phyloP scores from a whole-genome alignment of 2,329 filamentous ascomycete species.

The Dothistroma pini region DNA sequence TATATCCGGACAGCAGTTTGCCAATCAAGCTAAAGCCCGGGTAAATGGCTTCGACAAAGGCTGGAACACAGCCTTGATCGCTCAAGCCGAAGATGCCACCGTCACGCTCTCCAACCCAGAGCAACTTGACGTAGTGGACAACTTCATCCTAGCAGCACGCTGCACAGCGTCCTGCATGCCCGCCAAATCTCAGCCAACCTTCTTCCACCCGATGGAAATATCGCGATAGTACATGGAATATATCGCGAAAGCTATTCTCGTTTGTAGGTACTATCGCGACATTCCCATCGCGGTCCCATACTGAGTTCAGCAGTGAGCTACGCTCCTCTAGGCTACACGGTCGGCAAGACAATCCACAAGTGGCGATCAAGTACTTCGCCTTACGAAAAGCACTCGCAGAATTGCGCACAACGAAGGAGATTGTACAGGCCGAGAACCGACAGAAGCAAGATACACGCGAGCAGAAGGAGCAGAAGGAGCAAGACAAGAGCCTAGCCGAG shows the following conservation, averaged over 20 bases:
- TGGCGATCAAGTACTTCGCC: background rate
- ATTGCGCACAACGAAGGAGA: background rate
- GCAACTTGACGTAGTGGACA: no score
- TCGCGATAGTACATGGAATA: background rate
- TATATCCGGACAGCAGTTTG: background rate
- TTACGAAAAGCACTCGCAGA: background rate
- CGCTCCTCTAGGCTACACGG: background rate
- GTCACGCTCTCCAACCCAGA: no score
- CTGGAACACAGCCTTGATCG: background rate
- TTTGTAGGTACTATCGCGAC: background rate
- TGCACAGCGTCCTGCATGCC: no score
- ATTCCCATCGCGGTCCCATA: background rate
- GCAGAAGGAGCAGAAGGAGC: no score
- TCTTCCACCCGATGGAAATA: no score
- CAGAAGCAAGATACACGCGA: no score
- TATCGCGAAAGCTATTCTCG: background rate
- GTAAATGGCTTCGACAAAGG: background rate
- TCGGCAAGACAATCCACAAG: background rate
- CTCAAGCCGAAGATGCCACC: background rate
- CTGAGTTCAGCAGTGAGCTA: background rate
- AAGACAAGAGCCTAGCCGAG: no score
- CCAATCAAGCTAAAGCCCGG: background rate
- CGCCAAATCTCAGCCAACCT: no score
- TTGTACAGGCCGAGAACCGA: background rate
- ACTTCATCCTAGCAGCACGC: no score